A percentile compares a stretch with the other conserved stretches of the same genome.
Conservation (phyloP, 2,329 filamentous ascomycete species). For the Colletotrichum salicis region DNA sequence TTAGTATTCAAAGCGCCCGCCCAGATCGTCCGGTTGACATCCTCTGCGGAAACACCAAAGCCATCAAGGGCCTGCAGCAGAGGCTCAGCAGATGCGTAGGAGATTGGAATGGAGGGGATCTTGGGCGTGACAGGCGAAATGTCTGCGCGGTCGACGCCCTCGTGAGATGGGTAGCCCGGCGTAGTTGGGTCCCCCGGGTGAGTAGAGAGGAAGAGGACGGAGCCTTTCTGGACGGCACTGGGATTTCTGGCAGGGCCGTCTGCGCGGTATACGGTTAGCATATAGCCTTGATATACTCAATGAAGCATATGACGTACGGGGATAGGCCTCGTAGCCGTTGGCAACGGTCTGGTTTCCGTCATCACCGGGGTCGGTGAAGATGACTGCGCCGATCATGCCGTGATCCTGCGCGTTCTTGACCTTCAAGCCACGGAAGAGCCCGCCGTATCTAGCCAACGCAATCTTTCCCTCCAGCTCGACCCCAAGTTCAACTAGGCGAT, state of each 20-base stretch:
- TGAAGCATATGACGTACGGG: conserved; percentile 47
- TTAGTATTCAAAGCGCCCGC: conserved; percentile 60
- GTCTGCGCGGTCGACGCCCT: conserved; percentile 73
- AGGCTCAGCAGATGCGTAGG: conserved; percentile 79
- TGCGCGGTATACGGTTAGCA: neutral
- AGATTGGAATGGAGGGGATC: conserved; percentile 86
- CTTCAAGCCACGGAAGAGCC: conserved; percentile 82
- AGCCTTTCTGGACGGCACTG: conserved; percentile 81
- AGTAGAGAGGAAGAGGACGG: conserved; percentile 72
- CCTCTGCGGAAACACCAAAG: conserved; percentile 73
- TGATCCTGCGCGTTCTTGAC: conserved; percentile 84
- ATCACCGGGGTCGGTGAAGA: conserved; percentile 80
- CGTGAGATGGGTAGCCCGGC: conserved; percentile 82
- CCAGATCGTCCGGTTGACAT: conserved; percentile 71
- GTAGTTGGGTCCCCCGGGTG: conserved; percentile 78
- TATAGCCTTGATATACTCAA: conserved; percentile 39
- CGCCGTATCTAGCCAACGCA: conserved; percentile 79
- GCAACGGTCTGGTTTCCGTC: conserved; percentile 79
- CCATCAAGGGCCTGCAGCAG: conserved; percentile 83
- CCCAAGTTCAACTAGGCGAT: conserved; percentile 75
- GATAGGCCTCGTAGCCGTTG: conserved; percentile 79
- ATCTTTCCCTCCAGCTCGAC: conserved; percentile 81
- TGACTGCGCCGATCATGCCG: conserved; percentile 76
- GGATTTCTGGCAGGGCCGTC: conserved; percentile 80
- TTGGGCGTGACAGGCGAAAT: conserved; percentile 71